Evolutionary conservation across 2,329 filamentous ascomycete species (phyloP).

Genomic region (Ampelomyces quisqualis): DNA sequence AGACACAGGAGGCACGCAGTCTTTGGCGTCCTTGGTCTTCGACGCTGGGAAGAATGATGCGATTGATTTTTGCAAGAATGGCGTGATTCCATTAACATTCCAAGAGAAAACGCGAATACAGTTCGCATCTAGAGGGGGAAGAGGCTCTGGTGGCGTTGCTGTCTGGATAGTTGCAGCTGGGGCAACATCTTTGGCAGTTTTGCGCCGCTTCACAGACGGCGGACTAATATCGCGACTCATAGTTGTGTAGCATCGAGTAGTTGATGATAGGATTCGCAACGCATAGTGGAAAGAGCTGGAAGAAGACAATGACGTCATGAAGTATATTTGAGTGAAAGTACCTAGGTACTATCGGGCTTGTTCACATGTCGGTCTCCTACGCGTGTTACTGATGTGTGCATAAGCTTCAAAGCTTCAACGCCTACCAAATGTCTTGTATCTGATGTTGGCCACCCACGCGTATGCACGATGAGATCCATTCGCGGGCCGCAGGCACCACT

Average conservation of each 20-base stretch:
- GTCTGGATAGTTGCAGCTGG: neutral
- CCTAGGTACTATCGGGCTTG: too few relatives aligned
- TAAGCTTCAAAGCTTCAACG: too few relatives aligned
- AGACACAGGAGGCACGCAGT: constrained; percentile 21
- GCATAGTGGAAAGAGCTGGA: neutral
- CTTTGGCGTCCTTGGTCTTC: constrained; percentile 6
- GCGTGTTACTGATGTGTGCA: too few relatives aligned
- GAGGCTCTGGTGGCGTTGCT: constrained; percentile 1
- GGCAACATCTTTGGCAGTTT: constrained; percentile 3
- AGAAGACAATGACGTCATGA: constrained; percentile 10
- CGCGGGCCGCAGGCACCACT: constrained; percentile 7
- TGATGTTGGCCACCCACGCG: constrained; percentile 1
- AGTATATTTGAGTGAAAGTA: neutral
- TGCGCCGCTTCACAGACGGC: constrained; percentile 26
- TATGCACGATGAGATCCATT: constrained; percentile 4
- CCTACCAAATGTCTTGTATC: neutral
- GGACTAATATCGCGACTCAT: constrained; percentile 31
- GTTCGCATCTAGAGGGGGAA: constrained; percentile 7
- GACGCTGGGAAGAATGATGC: constrained; percentile 42
- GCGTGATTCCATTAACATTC: constrained; percentile 53
- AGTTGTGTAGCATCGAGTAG: neutral
- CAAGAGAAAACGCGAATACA: constrained; percentile 48
- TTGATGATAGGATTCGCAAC: neutral
- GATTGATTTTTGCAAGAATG: constrained; percentile 47
- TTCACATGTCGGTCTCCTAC: neutral